These are phyloP conservation scores for Lichtheimia hyalospora DNA, from an alignment of 371 early-diverging fungal species.

Conservation along the genomic window DNA sequence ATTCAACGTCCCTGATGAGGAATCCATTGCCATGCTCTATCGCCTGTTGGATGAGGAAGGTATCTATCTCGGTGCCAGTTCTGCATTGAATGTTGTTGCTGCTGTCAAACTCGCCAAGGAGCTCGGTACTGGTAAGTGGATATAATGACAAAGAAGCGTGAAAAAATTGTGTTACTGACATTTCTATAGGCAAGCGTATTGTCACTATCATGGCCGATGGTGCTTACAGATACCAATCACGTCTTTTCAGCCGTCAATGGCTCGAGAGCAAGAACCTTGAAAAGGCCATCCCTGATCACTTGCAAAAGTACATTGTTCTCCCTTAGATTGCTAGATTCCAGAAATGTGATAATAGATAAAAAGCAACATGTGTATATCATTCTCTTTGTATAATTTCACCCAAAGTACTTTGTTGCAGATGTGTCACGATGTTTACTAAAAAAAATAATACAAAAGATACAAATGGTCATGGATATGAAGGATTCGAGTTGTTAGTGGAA, in stretches of 20 bases:
- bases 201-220: constrained; percentile 92
- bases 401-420: too few species aligned
- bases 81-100: constrained; percentile 91
- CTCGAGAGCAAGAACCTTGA: constrained; percentile 80
- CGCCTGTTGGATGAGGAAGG: constrained; percentile 92
- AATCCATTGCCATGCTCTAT: constrained; percentile 82
- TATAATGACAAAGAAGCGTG: neutral
- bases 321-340: constrained; percentile 23
- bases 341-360: too few species aligned
- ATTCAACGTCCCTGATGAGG: constrained; percentile 78
- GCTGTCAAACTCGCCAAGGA: constrained; percentile 90
- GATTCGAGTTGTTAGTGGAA: too few species aligned
- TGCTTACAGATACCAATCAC: constrained; percentile 89
- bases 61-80: constrained; percentile 89
- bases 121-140: constrained; percentile 71
- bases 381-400: too few species aligned
- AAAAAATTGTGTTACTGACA: neutral
- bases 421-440: too few species aligned
- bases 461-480: too few species aligned
- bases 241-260: constrained; percentile 85
- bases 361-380: too few species aligned
- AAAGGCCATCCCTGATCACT: constrained; percentile 77
- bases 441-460: too few species aligned
- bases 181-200: constrained; percentile 56
- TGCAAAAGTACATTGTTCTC: constrained; percentile 84